phyloP scores from a whole-genome alignment of 495 filamentous ascomycete species.

The Hyaloscypha variabilis region DNA sequence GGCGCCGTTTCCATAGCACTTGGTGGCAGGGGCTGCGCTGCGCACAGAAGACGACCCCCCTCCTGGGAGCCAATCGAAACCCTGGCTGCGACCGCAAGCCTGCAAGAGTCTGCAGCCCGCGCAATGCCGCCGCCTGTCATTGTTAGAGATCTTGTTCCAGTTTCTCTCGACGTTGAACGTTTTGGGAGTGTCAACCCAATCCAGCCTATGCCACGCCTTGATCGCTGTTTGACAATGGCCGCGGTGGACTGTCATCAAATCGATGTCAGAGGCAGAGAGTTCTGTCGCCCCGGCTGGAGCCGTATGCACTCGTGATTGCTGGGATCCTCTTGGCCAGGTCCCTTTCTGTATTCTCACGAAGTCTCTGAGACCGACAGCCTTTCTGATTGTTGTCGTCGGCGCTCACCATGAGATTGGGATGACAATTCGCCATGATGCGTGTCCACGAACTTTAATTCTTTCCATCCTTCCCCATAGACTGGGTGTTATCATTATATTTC shows the following conservation, averaged over 20 bases:
- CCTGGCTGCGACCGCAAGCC: constrained; percentile 7
- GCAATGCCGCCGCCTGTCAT: constrained; percentile 25
- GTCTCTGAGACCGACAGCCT: constrained; percentile 26
- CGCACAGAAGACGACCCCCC: neutral
- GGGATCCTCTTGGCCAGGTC: constrained; percentile 5
- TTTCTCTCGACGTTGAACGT: constrained; percentile 16
- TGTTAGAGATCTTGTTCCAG: constrained; percentile 41
- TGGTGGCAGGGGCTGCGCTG: neutral
- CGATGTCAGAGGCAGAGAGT: neutral
- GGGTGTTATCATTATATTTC: constrained; percentile 45
- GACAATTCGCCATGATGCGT: constrained; percentile 35
- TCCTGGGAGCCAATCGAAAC: constrained; percentile 18
- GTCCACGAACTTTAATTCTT: constrained; percentile 36
- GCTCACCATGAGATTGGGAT: constrained; percentile 31
- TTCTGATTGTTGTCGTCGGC: constrained; percentile 36
- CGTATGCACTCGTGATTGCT: neutral
- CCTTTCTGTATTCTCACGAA: constrained; percentile 27
- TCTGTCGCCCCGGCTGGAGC: neutral
- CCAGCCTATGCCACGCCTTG: constrained; percentile 18
- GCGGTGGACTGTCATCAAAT: constrained; percentile 3
- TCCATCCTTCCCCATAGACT: constrained; percentile 52
- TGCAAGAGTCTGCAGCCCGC: constrained; percentile 25
- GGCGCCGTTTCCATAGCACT: neutral
- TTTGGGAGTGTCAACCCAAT: constrained; percentile 25
- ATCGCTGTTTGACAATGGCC: constrained; percentile 23